Conservation (phyloP, 2,329 filamentous ascomycete genomes). For the Didymella arachidicola region DNA sequence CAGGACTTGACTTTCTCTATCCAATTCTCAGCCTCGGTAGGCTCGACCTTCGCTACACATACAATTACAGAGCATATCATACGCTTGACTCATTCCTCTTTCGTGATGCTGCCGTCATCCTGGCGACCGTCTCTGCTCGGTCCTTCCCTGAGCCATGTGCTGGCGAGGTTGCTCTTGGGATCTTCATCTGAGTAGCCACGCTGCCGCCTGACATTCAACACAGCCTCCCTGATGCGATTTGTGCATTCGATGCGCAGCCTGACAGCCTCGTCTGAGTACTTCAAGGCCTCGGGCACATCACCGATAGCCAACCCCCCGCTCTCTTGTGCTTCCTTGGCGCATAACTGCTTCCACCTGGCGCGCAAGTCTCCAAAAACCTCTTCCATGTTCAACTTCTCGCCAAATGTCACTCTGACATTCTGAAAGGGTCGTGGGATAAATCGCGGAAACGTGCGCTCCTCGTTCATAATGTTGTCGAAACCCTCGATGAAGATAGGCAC, state of each 20-base stretch:
- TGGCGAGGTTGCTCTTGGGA: constrained; percentile 75
- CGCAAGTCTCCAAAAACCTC: constrained; percentile 79
- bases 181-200: constrained; percentile 83
- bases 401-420: constrained; percentile 76
- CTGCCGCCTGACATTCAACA: constrained; percentile 76
- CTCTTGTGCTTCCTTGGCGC: constrained; percentile 60
- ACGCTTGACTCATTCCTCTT: constrained; percentile 56
- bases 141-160: constrained; percentile 76
- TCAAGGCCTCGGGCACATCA: constrained; percentile 69
- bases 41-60: background rate
- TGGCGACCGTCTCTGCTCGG: constrained; percentile 63
- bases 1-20: background rate
- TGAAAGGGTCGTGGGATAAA: constrained; percentile 80
- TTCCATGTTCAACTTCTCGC: constrained; percentile 77
- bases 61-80: constrained; percentile 3
- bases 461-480: constrained; percentile 86
- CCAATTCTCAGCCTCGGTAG: background rate
- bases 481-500: constrained; percentile 96
- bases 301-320: constrained; percentile 59
- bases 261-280: constrained; percentile 76
- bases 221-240: constrained; percentile 76
- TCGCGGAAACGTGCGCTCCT: constrained; percentile 78
- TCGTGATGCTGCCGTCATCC: constrained; percentile 67
- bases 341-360: constrained; percentile 73
- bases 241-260: constrained; percentile 82